These are phyloP conservation scores for Cryphonectria carpinicola DNA, from an alignment of 2,329 filamentous ascomycete species.

Conservation along the genomic window DNA sequence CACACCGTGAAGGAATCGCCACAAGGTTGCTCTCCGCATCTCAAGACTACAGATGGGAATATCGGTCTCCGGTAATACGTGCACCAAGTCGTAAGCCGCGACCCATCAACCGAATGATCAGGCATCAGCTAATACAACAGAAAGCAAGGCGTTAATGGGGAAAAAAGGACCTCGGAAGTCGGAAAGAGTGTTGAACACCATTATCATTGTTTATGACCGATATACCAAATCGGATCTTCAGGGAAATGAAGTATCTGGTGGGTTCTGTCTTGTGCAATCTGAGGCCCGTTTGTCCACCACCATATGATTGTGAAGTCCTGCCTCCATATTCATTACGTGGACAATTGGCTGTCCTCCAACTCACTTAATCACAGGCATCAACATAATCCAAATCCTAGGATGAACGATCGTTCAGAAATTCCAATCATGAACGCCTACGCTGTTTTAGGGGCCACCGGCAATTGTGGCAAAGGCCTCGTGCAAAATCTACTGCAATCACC, in stretches of 20 bases:
- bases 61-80: not conserved
- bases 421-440: slow-evolving; percentile 38
- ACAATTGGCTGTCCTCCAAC: not conserved
- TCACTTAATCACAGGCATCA: not conserved
- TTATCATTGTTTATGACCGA: not conserved
- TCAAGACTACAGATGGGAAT: not conserved
- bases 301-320: not conserved
- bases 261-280: not conserved
- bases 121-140: not conserved
- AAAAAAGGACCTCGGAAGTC: not conserved
- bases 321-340: not conserved
- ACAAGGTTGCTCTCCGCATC: not conserved
- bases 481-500: slow-evolving; percentile 41
- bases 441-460: slow-evolving; percentile 48
- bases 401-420: not conserved
- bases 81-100: not conserved
- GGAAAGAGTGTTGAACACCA: not conserved
- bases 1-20: not conserved
- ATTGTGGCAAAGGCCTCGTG: slow-evolving; percentile 47
- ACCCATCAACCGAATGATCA: not conserved
- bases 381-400: not conserved
- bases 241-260: not conserved
- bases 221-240: not conserved
- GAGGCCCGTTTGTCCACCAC: not conserved
- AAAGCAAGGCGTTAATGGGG: not conserved